phyloP scores from a whole-genome alignment of 352 stramenopile species.

The Phytophthora ramorum region DNA sequence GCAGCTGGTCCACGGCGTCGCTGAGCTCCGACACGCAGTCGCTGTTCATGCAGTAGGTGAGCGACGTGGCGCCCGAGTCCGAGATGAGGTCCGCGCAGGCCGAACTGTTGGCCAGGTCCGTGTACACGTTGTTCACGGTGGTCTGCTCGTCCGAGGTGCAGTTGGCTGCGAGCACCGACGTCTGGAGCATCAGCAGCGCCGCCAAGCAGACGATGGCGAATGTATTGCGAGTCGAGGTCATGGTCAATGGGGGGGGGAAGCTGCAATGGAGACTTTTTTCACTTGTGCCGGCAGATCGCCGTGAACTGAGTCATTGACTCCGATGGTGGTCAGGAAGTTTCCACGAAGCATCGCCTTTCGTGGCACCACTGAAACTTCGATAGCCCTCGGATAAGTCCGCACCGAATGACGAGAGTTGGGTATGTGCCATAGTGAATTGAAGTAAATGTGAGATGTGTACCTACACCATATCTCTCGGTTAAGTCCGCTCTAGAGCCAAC shows the following conservation, averaged over 20 bases:
- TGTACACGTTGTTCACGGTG: constrained; percentile 39
- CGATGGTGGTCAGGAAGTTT: constrained; percentile 14
- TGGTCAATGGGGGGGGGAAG: not conserved
- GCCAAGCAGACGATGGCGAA: constrained; percentile 11
- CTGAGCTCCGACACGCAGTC: constrained; percentile 37
- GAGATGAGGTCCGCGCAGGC: constrained; percentile 33
- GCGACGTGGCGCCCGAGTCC: constrained; percentile 34
- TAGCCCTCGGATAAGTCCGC: constrained; percentile 17
- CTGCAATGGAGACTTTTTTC: constrained; percentile 19
- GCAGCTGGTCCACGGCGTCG: constrained; percentile 31
- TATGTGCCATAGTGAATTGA: not conserved
- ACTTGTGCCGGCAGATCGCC: constrained; percentile 17
- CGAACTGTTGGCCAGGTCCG: constrained; percentile 25
- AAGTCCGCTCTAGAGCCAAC: not conserved
- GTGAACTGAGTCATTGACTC: not conserved
- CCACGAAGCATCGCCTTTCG: constrained; percentile 13
- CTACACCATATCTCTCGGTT: constrained; percentile 1
- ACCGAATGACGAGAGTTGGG: not conserved
- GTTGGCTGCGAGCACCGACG: constrained; percentile 13
- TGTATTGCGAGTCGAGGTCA: constrained; percentile 11
- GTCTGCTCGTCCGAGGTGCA: constrained; percentile 40
- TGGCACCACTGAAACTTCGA: constrained; percentile 10
- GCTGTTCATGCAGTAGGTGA: constrained; percentile 42
- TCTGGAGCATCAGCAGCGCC: constrained; percentile 21
- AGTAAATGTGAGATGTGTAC: not conserved